Conservation (phyloP, 2,329 filamentous ascomycete species). For the Penicillium aurantiogriseum region DNA sequence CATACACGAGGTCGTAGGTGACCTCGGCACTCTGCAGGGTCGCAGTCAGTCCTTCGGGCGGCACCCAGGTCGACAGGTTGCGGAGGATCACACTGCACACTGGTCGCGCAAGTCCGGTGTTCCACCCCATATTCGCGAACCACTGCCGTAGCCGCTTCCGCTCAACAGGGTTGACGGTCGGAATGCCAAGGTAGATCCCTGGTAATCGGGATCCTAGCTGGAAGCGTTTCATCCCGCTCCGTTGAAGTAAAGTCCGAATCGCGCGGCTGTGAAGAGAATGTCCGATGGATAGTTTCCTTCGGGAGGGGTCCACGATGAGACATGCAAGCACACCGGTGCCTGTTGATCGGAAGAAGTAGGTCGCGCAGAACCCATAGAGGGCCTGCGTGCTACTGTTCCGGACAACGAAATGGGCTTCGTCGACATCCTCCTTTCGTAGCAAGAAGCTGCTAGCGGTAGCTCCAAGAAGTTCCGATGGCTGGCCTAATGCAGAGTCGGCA, state of each 20-base stretch:
- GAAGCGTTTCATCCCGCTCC: constrained; percentile 70
- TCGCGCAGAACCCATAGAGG: constrained; percentile 88
- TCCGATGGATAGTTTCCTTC: constrained; percentile 86
- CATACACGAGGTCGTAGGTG: constrained; percentile 80
- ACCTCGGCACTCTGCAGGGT: constrained; percentile 70
- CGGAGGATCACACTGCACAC: constrained; percentile 72
- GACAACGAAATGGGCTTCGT: constrained; percentile 86
- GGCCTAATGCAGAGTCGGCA: constrained; percentile 58
- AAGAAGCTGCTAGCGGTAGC: constrained; percentile 74
- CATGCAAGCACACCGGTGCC: constrained; percentile 75
- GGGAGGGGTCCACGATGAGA: constrained; percentile 83
- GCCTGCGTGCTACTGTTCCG: constrained; percentile 89
- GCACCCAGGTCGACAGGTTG: constrained; percentile 69
- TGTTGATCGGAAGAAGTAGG: constrained; percentile 72
- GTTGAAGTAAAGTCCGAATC: constrained; percentile 70
- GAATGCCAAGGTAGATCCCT: constrained; percentile 82
- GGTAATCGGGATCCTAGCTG: constrained; percentile 80
- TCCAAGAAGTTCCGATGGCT: constrained; percentile 66
- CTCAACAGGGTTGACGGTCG: constrained; percentile 62
- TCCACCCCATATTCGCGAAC: constrained; percentile 91
- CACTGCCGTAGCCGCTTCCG: constrained; percentile 66
- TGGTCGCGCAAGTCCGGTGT: constrained; percentile 62
- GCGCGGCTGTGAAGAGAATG: constrained; percentile 85
- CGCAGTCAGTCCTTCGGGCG: constrained; percentile 73
- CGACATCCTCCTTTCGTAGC: constrained; percentile 66